phyloP scores from a whole-genome alignment of 805 yeast genomes.

The Sugiyamaella chiloensis region DNA sequence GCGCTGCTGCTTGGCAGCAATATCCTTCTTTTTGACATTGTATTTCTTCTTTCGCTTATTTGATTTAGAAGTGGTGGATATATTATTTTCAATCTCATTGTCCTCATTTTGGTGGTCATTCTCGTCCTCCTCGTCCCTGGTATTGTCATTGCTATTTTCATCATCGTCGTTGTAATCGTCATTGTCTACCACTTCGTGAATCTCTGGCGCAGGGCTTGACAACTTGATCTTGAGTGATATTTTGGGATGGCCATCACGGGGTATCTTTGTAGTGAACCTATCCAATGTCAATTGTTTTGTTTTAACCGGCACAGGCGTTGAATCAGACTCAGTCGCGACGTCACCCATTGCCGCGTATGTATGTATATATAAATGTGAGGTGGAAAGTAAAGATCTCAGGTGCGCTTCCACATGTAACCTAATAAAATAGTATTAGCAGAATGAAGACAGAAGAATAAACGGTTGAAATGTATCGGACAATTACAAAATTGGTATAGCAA shows the following conservation, averaged over 20 bases:
- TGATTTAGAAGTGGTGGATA: neutral
- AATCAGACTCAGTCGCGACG: neutral
- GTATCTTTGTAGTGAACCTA: neutral
- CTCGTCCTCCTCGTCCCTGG: constrained; percentile 8
- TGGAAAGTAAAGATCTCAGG: too few relatives aligned
- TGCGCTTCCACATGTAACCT: too few relatives aligned
- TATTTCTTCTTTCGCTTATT: neutral
- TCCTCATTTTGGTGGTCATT: neutral
- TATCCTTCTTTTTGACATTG: constrained; percentile 12
- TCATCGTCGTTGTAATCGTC: neutral
- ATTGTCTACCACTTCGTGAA: neutral
- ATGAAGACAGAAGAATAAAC: too few relatives aligned
- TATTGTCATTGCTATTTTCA: constrained; percentile 5
- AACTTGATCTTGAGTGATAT: constrained; percentile 6
- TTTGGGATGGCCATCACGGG: neutral
- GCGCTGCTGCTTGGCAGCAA: constrained; percentile 12
- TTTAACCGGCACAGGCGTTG: neutral
- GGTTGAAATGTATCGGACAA: too few relatives aligned
- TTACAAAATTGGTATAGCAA: too few relatives aligned
- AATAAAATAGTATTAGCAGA: too few relatives aligned
- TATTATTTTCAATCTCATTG: neutral
- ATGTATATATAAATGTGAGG: too few relatives aligned
- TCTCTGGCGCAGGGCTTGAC: neutral
- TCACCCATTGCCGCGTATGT: too few relatives aligned
- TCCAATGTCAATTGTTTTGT: constrained; percentile 5